These are phyloP conservation scores for Cyberlindnera amylophila DNA, from an alignment of 805 yeast species.

Conservation along the genomic window DNA sequence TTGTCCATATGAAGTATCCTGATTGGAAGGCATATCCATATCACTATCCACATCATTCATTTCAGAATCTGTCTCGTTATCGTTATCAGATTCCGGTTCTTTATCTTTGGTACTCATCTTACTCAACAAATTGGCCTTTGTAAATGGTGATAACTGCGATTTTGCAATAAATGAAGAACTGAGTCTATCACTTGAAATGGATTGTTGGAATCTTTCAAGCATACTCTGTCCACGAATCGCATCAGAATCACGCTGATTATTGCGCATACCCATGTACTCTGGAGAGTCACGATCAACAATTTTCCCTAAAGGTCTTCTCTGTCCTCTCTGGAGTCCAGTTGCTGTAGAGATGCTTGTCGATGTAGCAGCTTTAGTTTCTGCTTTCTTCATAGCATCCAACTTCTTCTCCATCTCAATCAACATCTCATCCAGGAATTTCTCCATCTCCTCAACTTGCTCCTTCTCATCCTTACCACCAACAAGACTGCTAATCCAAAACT, in stretches of 20 bases:
- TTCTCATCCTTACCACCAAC: constrained; percentile 14
- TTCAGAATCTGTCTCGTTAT: constrained; percentile 23
- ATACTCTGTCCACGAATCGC: background rate
- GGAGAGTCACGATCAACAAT: background rate
- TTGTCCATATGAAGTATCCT: constrained; percentile 9
- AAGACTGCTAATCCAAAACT: constrained; percentile 44
- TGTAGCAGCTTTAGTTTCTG: constrained; percentile 2
- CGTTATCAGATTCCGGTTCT: constrained; percentile 18
- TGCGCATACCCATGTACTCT: background rate
- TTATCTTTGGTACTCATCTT: constrained; percentile 14
- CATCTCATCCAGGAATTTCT: constrained; percentile 11
- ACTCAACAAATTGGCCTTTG: constrained; percentile 21
- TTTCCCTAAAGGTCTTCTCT: too few species aligned
- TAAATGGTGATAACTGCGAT: constrained; percentile 23
- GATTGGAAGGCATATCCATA: constrained; percentile 12
- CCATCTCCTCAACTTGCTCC: constrained; percentile 11
- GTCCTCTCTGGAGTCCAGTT: background rate
- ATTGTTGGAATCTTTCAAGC: background rate
- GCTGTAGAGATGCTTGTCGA: background rate
- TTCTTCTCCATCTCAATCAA: constrained; percentile 15
- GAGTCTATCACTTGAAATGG: constrained; percentile 1
- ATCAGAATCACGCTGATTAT: background rate
- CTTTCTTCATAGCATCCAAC: constrained; percentile 13
- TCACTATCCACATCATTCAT: constrained; percentile 28
- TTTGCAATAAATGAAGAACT: constrained; percentile 5